Conservation (phyloP, 139 green algal species). For the Asterochloris erici region DNA sequence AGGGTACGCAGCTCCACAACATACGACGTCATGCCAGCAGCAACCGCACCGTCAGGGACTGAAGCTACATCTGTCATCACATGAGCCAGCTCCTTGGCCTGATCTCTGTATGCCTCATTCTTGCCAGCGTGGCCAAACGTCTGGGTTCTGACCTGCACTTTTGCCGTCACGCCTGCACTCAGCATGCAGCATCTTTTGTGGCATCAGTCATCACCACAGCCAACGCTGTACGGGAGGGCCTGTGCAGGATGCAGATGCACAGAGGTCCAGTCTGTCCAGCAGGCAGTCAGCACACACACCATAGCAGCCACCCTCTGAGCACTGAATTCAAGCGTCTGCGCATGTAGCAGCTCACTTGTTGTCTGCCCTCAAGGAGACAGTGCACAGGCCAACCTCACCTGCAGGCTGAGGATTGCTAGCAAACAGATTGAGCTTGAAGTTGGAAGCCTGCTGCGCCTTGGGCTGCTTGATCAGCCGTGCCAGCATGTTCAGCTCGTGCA, state of each 20-base stretch:
- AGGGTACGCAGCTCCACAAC: too few species aligned
- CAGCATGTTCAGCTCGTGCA: constrained; percentile 35
- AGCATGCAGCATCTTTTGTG: too few species aligned
- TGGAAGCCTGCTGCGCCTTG: constrained; percentile 4
- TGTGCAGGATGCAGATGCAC: too few species aligned
- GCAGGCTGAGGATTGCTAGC: neutral
- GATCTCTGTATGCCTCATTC: constrained; percentile 14
- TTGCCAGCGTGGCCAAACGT: constrained; percentile 19
- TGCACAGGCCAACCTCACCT: neutral
- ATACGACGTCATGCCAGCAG: too few species aligned
- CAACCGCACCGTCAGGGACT: neutral
- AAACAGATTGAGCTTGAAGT: constrained; percentile 46
- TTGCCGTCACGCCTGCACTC: too few species aligned
- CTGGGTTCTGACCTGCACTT: neutral
- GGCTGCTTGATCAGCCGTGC: constrained; percentile 24
- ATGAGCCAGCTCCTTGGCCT: constrained; percentile 2
- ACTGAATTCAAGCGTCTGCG: neutral
- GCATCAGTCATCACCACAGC: too few species aligned
- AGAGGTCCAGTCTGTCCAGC: too few species aligned
- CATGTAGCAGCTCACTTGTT: too few species aligned
- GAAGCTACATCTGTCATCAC: constrained; percentile 5
- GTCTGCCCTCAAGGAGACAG: neutral
- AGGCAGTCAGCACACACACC: neutral
- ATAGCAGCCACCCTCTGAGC: neutral
- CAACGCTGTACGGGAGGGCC: too few species aligned